Conservation (phyloP, 257 asterid genomes). For the Nicotiana otophora region DNA sequence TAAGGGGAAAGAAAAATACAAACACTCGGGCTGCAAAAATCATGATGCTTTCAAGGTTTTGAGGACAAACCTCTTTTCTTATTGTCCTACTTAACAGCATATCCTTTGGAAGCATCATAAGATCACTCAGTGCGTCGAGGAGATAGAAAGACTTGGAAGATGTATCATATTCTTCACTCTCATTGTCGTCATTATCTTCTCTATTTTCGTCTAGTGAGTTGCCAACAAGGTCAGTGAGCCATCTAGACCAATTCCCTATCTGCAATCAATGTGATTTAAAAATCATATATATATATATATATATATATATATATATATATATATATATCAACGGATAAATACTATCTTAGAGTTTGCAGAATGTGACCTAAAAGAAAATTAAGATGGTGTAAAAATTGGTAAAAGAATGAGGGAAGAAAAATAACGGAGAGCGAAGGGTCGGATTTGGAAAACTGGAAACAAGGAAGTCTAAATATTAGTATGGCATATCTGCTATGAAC, state of each 20-base stretch:
- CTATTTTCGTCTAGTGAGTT: conserved; percentile 15
- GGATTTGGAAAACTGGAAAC: background rate
- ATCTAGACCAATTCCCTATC: conserved; percentile 89
- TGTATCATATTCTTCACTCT: conserved; percentile 46
- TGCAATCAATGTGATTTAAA: conserved; percentile 23
- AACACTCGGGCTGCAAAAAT: background rate
- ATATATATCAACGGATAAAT: background rate
- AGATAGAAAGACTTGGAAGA: conserved; percentile 64
- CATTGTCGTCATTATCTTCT: background rate
- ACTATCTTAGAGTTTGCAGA: background rate
- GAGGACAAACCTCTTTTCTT: conserved; percentile 60
- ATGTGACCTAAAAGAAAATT: background rate
- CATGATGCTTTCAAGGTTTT: background rate
- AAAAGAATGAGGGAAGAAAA: background rate
- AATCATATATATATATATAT: background rate
- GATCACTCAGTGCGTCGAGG: conserved; percentile 74
- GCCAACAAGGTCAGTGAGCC: conserved; percentile 70
- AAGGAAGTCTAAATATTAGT: background rate
- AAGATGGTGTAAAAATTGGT: background rate
- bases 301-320: too few relatives aligned
- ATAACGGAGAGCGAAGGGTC: background rate
- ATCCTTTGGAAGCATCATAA: conserved; percentile 88
- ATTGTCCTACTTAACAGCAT: conserved; percentile 68
- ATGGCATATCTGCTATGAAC: background rate
- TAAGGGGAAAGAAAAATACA: background rate